Evolutionary conservation across 2,329 filamentous ascomycete species (phyloP).

Genomic region (Diaporthe longicolla): DNA sequence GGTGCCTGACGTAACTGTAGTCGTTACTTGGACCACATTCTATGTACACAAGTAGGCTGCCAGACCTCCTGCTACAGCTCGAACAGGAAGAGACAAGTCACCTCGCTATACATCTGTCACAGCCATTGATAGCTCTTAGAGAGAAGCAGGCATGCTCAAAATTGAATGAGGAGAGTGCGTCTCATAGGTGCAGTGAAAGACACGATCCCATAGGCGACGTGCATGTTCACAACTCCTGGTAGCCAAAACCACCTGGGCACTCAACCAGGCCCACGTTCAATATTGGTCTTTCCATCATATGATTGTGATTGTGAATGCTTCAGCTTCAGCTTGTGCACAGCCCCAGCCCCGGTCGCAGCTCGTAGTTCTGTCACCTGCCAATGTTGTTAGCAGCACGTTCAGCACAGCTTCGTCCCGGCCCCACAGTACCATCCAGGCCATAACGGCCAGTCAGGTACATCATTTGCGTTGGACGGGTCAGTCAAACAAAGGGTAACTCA

Average conservation of each 20-base stretch:
- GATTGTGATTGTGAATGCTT: too few species aligned
- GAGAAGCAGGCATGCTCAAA: background rate
- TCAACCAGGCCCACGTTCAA: too few species aligned
- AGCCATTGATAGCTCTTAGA: background rate
- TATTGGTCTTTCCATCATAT: too few species aligned
- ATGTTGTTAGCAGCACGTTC: background rate
- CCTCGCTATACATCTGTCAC: too few species aligned
- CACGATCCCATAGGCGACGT: too few species aligned
- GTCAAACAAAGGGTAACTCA: background rate
- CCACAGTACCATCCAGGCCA: slow-evolving; percentile 5
- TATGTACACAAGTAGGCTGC: too few species aligned
- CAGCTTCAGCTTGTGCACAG: background rate
- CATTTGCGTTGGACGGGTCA: background rate
- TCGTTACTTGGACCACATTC: background rate
- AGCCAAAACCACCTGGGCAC: too few species aligned
- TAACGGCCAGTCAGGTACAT: background rate
- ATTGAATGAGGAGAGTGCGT: background rate
- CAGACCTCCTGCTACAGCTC: background rate
- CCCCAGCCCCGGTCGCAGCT: background rate
- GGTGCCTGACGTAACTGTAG: slow-evolving; percentile 21
- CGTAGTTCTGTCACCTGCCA: background rate
- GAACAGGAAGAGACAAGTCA: too few species aligned
- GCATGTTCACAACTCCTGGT: too few species aligned
- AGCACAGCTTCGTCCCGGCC: slow-evolving; percentile 7
- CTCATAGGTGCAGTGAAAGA: background rate